Conservation (phyloP, 495 filamentous ascomycete species). For the Penicillium alfredii region DNA sequence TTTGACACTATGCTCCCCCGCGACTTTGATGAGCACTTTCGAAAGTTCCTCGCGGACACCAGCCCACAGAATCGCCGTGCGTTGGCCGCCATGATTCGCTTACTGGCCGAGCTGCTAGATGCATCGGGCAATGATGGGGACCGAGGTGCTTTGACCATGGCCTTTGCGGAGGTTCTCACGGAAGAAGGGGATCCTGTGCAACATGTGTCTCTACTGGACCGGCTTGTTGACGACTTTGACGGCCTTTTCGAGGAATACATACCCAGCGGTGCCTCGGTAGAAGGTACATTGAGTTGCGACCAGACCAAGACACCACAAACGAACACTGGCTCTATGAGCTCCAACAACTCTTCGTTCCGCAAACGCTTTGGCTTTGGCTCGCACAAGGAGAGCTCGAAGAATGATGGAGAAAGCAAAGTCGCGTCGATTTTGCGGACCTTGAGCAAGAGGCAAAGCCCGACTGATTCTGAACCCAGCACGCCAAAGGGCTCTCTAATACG, state of each 20-base stretch:
- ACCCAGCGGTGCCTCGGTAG: slow-evolving; percentile 38
- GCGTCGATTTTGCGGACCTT: slow-evolving; percentile 80
- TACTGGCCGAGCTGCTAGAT: slow-evolving; percentile 84
- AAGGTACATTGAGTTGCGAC: slow-evolving; percentile 42
- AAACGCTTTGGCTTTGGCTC: slow-evolving; percentile 76
- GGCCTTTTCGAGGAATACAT: slow-evolving; percentile 71
- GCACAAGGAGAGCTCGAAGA: slow-evolving; percentile 67
- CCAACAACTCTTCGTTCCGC: slow-evolving; percentile 77
- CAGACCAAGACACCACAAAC: slow-evolving; percentile 42
- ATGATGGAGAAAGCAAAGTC: slow-evolving; percentile 59
- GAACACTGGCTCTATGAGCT: slow-evolving; percentile 53
- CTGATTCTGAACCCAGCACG: slow-evolving; percentile 50
- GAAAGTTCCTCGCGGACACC: slow-evolving; percentile 67
- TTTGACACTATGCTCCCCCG: slow-evolving; percentile 64
- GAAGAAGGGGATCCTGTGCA: slow-evolving; percentile 70
- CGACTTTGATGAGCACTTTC: slow-evolving; percentile 85
- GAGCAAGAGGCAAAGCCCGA: slow-evolving; percentile 70
- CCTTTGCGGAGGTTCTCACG: slow-evolving; percentile 84
- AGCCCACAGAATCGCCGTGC: slow-evolving; percentile 89
- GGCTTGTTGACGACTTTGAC: slow-evolving; percentile 88
- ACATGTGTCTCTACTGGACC: slow-evolving; percentile 86
- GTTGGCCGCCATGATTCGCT: slow-evolving; percentile 73
- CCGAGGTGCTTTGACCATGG: slow-evolving; percentile 79
- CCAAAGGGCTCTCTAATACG: slow-evolving; percentile 60
- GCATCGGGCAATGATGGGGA: slow-evolving; percentile 94